Evolutionary conservation across 2,329 filamentous ascomycete genomes (phyloP).

Genomic region (Phyllosticta citribraziliensis): DNA sequence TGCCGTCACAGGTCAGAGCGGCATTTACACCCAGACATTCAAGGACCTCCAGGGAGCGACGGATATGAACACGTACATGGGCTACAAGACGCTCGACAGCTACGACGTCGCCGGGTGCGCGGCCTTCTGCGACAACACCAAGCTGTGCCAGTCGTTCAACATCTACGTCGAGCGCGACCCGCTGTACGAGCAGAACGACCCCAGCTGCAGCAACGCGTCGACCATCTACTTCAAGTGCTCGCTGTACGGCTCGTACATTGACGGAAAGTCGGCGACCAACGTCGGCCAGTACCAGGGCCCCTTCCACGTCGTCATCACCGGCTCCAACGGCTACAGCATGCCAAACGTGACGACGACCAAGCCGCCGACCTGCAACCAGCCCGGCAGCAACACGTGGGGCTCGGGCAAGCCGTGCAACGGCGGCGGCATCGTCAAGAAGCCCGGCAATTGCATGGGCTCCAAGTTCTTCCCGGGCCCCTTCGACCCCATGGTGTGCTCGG

Average conservation of each 20-base stretch:
- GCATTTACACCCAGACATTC: slow-evolving; percentile 10
- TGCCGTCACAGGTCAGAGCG: neutral
- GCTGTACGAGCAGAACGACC: slow-evolving; percentile 4
- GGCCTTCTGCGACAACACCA: slow-evolving; percentile 10
- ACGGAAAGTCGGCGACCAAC: slow-evolving; percentile 16
- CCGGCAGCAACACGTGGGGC: slow-evolving; percentile 11
- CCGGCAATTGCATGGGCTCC: slow-evolving; percentile 20
- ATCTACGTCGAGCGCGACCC: slow-evolving; percentile 18
- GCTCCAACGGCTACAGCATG: slow-evolving; percentile 17
- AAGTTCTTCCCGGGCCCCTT: slow-evolving; percentile 21
- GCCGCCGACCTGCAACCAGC: slow-evolving; percentile 7
- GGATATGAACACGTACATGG: slow-evolving; percentile 13
- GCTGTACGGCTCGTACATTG: slow-evolving; percentile 20
- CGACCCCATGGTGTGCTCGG: slow-evolving; percentile 22
- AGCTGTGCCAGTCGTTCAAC: slow-evolving; percentile 16
- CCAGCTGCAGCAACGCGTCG: slow-evolving; percentile 10
- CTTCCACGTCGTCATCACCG: slow-evolving; percentile 15
- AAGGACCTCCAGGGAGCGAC: slow-evolving; percentile 10
- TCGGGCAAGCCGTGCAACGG: slow-evolving; percentile 12
- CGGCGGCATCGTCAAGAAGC: slow-evolving; percentile 22
- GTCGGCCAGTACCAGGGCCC: slow-evolving; percentile 16
- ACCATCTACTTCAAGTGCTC: slow-evolving; percentile 22
- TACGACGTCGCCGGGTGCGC: slow-evolving; percentile 14
- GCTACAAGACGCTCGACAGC: slow-evolving; percentile 9
- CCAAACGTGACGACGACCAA: neutral